Percentiles rank a stretch among this genome's conserved stretches.
Conservation (phyloP, 2,329 filamentous ascomycete genomes). For the Ophiostoma pallidulum region DNA sequence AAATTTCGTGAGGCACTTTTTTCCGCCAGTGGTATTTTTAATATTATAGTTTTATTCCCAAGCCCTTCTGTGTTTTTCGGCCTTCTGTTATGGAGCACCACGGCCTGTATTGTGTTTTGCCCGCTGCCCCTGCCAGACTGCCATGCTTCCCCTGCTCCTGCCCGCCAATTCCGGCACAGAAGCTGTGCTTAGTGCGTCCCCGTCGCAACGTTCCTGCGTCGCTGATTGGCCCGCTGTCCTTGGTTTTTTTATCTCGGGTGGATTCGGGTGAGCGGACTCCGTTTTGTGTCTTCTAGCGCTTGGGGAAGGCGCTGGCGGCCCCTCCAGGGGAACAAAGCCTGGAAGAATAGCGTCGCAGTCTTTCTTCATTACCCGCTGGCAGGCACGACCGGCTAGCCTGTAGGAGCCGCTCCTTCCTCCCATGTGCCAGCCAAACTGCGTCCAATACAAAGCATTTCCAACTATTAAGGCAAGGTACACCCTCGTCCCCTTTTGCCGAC, state of each 20-base stretch:
- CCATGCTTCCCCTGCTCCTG: neutral
- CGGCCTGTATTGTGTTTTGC: conserved; percentile 1
- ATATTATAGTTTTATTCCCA: conserved; percentile 1
- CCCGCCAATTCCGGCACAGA: conserved; percentile 7
- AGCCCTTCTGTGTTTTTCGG: conserved; percentile 3
- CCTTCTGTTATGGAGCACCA: no score
- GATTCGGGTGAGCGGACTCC: conserved; percentile 17
- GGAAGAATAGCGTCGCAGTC: neutral
- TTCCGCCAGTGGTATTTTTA: neutral
- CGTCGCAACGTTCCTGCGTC: neutral
- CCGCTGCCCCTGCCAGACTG: neutral
- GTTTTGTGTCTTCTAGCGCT: neutral
- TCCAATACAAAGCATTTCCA: no score
- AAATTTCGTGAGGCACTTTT: conserved; percentile 14
- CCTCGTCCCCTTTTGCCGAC: neutral
- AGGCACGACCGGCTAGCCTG: neutral
- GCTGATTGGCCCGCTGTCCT: conserved; percentile 1
- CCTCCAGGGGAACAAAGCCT: neutral
- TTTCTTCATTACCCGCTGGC: conserved; percentile 5
- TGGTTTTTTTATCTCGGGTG: conserved; percentile 17
- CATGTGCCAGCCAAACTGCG: conserved; percentile 3
- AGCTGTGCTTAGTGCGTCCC: neutral
- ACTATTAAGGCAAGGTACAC: no score
- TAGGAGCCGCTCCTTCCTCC: conserved; percentile 1
- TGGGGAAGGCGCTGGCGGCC: neutral